phyloP scores from a whole-genome alignment of 1,139 yeast genomes.

The Yamadazyma buinensis region DNA sequence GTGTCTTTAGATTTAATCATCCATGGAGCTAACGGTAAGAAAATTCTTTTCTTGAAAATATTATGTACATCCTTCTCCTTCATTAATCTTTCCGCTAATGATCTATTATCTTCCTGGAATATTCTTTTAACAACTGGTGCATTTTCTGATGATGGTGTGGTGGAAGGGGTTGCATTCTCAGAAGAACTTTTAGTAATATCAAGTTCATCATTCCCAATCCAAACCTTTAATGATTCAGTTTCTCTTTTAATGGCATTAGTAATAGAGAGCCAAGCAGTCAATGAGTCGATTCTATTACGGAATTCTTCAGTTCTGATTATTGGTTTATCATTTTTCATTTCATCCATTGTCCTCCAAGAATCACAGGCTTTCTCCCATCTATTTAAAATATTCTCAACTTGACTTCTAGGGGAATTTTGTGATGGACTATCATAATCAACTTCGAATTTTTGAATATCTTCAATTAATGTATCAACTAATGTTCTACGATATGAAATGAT shows the following conservation, averaged over 20 bases:
- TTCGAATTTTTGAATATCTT: conserved; percentile 65
- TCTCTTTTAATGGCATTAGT: conserved; percentile 67
- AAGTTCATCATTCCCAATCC: conserved; percentile 82
- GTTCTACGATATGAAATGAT: conserved; percentile 71
- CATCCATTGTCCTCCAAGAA: conserved; percentile 76
- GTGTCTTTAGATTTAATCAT: conserved; percentile 76
- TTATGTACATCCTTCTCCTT: conserved; percentile 80
- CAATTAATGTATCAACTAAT: conserved; percentile 68
- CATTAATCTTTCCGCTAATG: conserved; percentile 81
- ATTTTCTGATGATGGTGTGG: conserved; percentile 27
- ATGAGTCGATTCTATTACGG: conserved; percentile 64
- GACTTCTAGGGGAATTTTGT: conserved; percentile 34
- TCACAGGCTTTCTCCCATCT: conserved; percentile 68
- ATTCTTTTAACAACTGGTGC: conserved; percentile 32
- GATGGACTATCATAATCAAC: conserved; percentile 38
- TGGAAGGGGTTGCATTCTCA: conserved; percentile 18
- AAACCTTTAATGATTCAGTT: conserved; percentile 48
- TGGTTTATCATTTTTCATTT: conserved; percentile 78
- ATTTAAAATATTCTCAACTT: conserved; percentile 56
- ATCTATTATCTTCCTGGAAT: conserved; percentile 55
- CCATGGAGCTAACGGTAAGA: conserved; percentile 63
- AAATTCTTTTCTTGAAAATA: conserved; percentile 59
- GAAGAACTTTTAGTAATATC: conserved; percentile 48
- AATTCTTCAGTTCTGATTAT: conserved; percentile 64
- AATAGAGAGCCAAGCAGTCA: conserved; percentile 80